Percentiles rank a stretch among this genome's conserved stretches.
phyloP scores from a whole-genome alignment of 2,329 filamentous ascomycete species.

The Trichoderma koningii region DNA sequence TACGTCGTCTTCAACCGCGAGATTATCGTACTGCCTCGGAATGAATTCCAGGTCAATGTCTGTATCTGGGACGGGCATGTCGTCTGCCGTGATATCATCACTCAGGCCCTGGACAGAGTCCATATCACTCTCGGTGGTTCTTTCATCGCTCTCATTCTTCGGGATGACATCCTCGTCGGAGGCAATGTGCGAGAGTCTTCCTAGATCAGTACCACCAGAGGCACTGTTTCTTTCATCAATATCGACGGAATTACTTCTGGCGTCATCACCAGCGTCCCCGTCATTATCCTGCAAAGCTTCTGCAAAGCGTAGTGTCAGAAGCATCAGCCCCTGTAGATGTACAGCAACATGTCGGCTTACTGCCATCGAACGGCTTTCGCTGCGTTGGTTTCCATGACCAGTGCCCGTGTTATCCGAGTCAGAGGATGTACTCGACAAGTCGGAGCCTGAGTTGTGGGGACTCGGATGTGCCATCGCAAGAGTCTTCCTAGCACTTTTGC shows the following conservation, averaged over 20 bases:
- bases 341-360: conserved; percentile 23
- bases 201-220: neutral
- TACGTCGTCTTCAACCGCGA: neutral
- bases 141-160: neutral
- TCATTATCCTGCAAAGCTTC: neutral
- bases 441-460: neutral
- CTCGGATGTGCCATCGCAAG: neutral
- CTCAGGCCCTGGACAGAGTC: too few species aligned
- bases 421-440: neutral
- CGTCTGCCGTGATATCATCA: neutral
- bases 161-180: neutral
- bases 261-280: neutral
- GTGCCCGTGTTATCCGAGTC: neutral
- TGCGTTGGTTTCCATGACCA: neutral
- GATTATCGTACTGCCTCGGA: neutral
- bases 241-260: conserved; percentile 18
- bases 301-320: conserved; percentile 25
- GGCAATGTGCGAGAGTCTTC: neutral
- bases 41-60: neutral
- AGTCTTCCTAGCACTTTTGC: neutral
- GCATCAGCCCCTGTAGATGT: conserved; percentile 25
- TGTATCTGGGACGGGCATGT: neutral
- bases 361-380: conserved; percentile 3
- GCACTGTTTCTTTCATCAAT: conserved; percentile 13
- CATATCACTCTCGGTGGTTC: neutral